Percentiles rank a stretch among this genome's conserved stretches.
Conservation (phyloP, 768 basidiomycete genomes). For the Aureoboletus auriporus region DNA sequence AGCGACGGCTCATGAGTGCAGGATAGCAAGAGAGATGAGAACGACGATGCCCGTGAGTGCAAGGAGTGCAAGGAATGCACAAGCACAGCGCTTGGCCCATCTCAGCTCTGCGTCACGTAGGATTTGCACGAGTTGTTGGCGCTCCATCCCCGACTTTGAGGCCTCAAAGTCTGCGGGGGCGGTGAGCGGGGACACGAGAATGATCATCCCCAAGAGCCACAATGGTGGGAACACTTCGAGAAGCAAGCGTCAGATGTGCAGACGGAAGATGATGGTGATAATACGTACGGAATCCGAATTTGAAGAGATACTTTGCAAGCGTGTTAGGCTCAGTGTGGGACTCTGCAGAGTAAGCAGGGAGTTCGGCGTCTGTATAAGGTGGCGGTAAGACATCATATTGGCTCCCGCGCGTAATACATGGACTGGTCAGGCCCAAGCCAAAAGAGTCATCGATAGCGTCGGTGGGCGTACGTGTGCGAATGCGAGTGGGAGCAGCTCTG, state of each 20-base stretch:
- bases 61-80: slow-evolving; percentile 2
- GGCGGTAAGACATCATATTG: slow-evolving; percentile 28
- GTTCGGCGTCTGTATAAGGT: slow-evolving; percentile 28
- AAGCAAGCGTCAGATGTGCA: not conserved
- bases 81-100: slow-evolving; percentile 38
- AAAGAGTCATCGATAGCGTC: slow-evolving; percentile 27
- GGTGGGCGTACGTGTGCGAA: slow-evolving; percentile 1
- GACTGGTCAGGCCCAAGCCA: slow-evolving; percentile 15
- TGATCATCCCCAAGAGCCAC: slow-evolving; percentile 41
- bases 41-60: not conserved
- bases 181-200: slow-evolving; percentile 39
- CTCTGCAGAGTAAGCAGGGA: slow-evolving; percentile 31
- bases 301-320: slow-evolving; percentile 46
- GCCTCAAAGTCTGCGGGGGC: slow-evolving; percentile 28
- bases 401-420: slow-evolving; percentile 27
- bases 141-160: slow-evolving; percentile 35
- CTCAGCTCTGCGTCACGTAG: slow-evolving; percentile 36
- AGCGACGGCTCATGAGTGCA: too few species aligned
- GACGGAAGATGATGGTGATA: not conserved
- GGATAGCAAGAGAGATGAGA: too few species aligned
- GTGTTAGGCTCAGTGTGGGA: slow-evolving; percentile 36
- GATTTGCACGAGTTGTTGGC: slow-evolving; percentile 25
- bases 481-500: slow-evolving; percentile 2
- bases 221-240: slow-evolving; percentile 44
- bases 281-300: slow-evolving; percentile 45